Base-by-base conservation (phyloP, 2,329 filamentous ascomycete genomes). In the Venturia carpophila region DNA sequence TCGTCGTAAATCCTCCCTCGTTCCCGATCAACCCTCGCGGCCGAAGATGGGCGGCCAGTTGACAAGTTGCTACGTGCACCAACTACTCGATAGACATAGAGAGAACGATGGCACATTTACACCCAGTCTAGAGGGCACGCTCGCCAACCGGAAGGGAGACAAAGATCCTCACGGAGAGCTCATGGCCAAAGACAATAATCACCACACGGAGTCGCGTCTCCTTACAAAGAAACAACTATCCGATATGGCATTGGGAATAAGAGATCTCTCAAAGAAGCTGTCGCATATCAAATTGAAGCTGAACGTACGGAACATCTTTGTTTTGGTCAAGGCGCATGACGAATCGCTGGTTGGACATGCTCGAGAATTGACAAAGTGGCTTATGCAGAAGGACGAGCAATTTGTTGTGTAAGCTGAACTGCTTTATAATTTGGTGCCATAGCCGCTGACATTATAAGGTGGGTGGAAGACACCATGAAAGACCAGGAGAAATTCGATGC, bases 161-260 rank as follows among this genome's bases (percentile, higher is more conserved):
- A 55, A 66, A 42, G 39, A 56, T 19, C 42, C 62, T 27, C 45
- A 61, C 27, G 80, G 80, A 67, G 72, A 77, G 60, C 71, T 74
- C 19, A 69, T 70, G 9, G 67, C 72, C 39, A 65, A 45, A 7
- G 71, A 72, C 37, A 60, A 67, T 24, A 21, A 71, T 72, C 17
- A 67, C 71, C 21, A 71, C 34, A 78, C 81, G 21, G 80, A 86
- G 65, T 87, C 85, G 66, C 84, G 93, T n/a, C 84, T 97, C 62
- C 81, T 97, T 69, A 97, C 92, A 1, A 97, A 97, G 79, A 92
- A 90, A 75, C 91, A 99, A 76, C 82, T 99, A 52, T 92, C 89
- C 17, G 94, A 97, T 71, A 97, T 99, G 93, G 92, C 93, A 0
- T 92, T 93, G 86, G 92, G 93, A 34, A 94, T 97, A 66, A 83